phyloP scores from a whole-genome alignment of 1,284 basidiomycete species.

The Malassezia restricta region DNA sequence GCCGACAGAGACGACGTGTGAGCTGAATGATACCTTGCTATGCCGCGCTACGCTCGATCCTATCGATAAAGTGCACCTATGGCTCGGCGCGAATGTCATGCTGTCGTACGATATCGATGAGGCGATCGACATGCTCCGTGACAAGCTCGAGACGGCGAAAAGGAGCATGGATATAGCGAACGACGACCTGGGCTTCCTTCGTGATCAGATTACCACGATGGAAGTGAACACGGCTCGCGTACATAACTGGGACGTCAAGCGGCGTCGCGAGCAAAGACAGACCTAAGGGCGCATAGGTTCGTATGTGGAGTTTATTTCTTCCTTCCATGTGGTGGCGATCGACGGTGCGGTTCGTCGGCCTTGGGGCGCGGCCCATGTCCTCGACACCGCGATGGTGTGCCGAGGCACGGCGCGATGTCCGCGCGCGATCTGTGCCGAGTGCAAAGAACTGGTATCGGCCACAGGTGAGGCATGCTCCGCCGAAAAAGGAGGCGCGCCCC shows the following conservation, averaged over 20 bases:
- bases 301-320: not conserved
- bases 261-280: conserved; percentile 54
- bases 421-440: conserved; percentile 2
- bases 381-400: too few relatives aligned
- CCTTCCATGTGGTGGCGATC: not conserved
- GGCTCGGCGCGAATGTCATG: conserved; percentile 87
- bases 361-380: too few relatives aligned
- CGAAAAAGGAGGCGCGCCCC: not conserved
- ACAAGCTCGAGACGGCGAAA: conserved; percentile 68
- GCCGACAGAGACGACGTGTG: conserved; percentile 72
- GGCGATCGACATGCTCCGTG: conserved; percentile 63
- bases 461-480: not conserved
- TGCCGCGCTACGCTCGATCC: conserved; percentile 79
- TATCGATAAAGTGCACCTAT: conserved; percentile 77
- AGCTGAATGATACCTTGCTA: conserved; percentile 87
- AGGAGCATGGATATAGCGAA: conserved; percentile 58
- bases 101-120: conserved; percentile 77
- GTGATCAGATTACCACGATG: conserved; percentile 93
- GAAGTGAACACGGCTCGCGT: conserved; percentile 94
- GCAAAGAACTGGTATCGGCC: conserved; percentile 9
- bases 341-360: too few relatives aligned
- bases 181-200: conserved; percentile 81
- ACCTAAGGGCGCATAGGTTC: not conserved
- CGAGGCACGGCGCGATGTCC: too few relatives aligned
- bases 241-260: conserved; percentile 90